Conservation (phyloP, 2,329 filamentous ascomycete species). For the Trichoderma endophyticum region DNA sequence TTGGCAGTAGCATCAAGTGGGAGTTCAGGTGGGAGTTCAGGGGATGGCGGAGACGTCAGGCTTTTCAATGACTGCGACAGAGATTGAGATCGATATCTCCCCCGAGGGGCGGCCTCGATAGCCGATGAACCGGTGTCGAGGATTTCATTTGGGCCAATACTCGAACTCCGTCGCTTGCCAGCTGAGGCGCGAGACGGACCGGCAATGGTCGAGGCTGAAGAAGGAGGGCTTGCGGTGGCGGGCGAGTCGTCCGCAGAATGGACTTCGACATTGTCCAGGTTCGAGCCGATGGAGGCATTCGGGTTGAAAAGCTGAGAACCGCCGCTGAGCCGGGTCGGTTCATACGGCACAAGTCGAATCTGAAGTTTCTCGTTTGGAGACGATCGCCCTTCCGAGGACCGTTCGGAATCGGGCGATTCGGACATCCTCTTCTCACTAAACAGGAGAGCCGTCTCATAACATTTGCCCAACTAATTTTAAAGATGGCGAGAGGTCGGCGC, state of each 20-base stretch:
- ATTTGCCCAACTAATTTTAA: constrained; percentile 8
- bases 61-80: constrained; percentile 5
- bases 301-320: constrained; percentile 22
- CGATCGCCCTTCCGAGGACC: constrained; percentile 25
- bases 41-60: constrained; percentile 17
- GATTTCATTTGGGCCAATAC: neutral
- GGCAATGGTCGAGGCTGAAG: neutral
- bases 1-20: constrained; percentile 26
- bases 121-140: neutral
- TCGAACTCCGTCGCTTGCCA: neutral
- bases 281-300: neutral
- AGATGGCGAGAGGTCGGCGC: neutral
- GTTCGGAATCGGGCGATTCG: constrained; percentile 31
- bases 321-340: constrained; percentile 36
- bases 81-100: constrained; percentile 7
- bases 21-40: constrained; percentile 23
- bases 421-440: constrained; percentile 34
- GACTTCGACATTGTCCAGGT: constrained; percentile 7
- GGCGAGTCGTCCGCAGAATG: constrained; percentile 8
- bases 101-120: neutral
- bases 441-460: constrained; percentile 26
- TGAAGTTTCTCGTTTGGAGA: constrained; percentile 27
- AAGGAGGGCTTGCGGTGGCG: neutral
- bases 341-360: constrained; percentile 41
- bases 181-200: neutral